Conservation (phyloP, 352 stramenopile species). For the Phytopythium kandeliae region DNA sequence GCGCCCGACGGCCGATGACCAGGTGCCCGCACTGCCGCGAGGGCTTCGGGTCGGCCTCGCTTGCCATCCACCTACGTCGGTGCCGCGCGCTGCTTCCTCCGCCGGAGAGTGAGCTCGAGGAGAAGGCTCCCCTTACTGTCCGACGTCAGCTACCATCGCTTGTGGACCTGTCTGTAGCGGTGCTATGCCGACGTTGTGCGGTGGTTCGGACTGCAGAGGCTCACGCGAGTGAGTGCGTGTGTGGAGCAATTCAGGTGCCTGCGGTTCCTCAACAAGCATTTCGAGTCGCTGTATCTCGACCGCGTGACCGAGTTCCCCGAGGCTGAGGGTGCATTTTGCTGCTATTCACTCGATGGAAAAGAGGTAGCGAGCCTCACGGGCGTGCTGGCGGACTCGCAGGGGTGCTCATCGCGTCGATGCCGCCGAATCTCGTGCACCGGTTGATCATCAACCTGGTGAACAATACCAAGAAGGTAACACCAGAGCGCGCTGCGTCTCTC, state of each 20-base stretch:
- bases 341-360: neutral
- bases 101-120: constrained; percentile 18
- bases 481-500: neutral
- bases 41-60: constrained; percentile 49
- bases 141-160: constrained; percentile 32
- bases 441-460: constrained; percentile 62
- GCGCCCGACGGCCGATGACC: constrained; percentile 16
- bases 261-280: constrained; percentile 57
- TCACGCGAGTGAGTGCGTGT: neutral
- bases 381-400: constrained; percentile 11
- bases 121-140: constrained; percentile 5
- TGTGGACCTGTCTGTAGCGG: constrained; percentile 39
- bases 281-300: constrained; percentile 63
- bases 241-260: constrained; percentile 33
- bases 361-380: neutral
- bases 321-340: constrained; percentile 35
- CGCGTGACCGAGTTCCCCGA: constrained; percentile 48
- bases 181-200: neutral
- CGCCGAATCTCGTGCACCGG: constrained; percentile 52
- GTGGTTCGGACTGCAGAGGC: no score
- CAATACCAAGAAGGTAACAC: constrained; percentile 44
- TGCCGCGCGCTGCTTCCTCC: constrained; percentile 41
- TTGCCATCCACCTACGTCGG: constrained; percentile 55
- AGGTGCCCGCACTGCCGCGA: constrained; percentile 52
- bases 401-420: constrained; percentile 58